phyloP scores from a whole-genome alignment of 495 filamentous ascomycete species.

The Daldinia childiae region DNA sequence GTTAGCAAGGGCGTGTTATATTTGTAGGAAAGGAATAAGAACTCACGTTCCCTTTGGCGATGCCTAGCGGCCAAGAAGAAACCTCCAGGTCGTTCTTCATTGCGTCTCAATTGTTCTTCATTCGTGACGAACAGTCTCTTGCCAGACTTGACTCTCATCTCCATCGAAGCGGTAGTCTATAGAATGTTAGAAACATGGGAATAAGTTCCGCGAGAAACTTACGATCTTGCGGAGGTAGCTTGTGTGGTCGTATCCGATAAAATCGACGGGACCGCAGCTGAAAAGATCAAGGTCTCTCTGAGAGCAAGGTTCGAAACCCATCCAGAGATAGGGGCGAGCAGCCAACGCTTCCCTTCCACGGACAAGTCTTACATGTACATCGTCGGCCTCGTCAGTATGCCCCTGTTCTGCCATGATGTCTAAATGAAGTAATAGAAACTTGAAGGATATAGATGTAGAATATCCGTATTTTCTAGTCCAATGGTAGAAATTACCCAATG shows the following conservation, averaged over 20 bases:
- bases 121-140: no score
- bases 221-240: slow-evolving; percentile 6
- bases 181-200: background rate
- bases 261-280: background rate
- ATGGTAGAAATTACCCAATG: background rate
- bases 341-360: background rate
- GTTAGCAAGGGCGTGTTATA: slow-evolving; percentile 1
- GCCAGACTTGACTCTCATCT: no score
- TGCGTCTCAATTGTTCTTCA: no score
- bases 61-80: background rate
- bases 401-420: background rate
- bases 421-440: background rate
- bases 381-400: background rate
- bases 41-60: background rate
- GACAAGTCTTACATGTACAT: background rate
- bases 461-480: background rate
- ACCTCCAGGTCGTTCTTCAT: background rate
- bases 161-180: background rate
- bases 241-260: background rate
- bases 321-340: background rate
- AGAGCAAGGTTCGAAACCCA: background rate
- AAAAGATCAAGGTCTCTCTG: background rate
- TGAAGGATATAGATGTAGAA: background rate
- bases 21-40: background rate
- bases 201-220: background rate